Conservation (phyloP, 78 protist species). For the Capsaspora owczarzaki region DNA sequence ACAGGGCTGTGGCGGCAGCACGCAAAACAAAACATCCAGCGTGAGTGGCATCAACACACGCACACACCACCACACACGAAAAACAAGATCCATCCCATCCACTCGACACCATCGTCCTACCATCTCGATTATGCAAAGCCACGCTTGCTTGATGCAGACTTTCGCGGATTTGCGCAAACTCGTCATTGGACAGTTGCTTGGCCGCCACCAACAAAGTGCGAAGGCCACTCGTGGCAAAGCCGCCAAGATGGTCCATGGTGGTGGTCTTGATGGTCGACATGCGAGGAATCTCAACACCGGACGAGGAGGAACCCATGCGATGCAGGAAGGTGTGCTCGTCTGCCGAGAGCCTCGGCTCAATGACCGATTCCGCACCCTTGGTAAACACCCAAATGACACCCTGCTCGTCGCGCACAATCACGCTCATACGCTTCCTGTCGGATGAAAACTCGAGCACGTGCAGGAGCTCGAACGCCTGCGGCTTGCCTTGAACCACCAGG, state of each 20-base stretch:
- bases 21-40: slow-evolving; percentile 57
- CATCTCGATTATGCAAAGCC: slow-evolving; percentile 49
- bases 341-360: slow-evolving; percentile 20
- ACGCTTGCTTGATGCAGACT: slow-evolving; percentile 27
- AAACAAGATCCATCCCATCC: slow-evolving; percentile 88
- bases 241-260: neutral
- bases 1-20: slow-evolving; percentile 11
- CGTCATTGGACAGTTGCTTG: neutral
- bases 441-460: slow-evolving; percentile 89
- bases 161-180: neutral
- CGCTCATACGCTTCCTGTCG: slow-evolving; percentile 91
- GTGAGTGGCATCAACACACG: slow-evolving; percentile 40
- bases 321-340: neutral
- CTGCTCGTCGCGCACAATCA: slow-evolving; percentile 59
- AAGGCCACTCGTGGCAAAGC: slow-evolving; percentile 52
- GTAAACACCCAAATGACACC: slow-evolving; percentile 58
- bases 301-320: neutral
- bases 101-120: slow-evolving; percentile 46
- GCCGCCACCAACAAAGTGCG: slow-evolving; percentile 28
- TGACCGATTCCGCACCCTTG: slow-evolving; percentile 89
- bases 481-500: neutral
- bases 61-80: slow-evolving; percentile 73
- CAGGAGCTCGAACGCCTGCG: slow-evolving; percentile 60
- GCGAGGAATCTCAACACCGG: neutral
- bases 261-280: neutral